phyloP scores from a whole-genome alignment of 345 rosid genomes.

The Citrus trifoliata region DNA sequence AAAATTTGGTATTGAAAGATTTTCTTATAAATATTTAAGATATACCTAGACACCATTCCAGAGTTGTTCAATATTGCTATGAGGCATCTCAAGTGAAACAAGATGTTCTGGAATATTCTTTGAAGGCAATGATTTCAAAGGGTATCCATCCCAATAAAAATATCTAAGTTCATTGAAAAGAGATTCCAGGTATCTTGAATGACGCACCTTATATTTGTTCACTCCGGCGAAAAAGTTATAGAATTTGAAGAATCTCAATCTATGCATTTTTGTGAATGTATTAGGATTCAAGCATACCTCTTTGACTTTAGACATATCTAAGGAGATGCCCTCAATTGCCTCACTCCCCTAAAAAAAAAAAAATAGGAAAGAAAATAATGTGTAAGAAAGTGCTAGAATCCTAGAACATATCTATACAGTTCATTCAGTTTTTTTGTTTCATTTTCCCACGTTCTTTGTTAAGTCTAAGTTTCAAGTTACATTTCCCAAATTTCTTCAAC shows the following conservation, averaged over 20 bases:
- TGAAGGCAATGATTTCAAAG: slow-evolving; percentile 27
- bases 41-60: slow-evolving; percentile 14
- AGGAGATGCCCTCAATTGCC: slow-evolving; percentile 23
- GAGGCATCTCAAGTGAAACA: slow-evolving; percentile 26
- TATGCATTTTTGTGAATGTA: too few species aligned
- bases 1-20: background rate
- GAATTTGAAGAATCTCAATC: too few species aligned
- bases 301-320: slow-evolving; percentile 13
- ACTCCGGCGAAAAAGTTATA: background rate
- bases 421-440: too few species aligned
- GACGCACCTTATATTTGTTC: background rate
- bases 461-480: too few species aligned
- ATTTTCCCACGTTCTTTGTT: too few species aligned
- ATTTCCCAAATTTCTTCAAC: too few species aligned
- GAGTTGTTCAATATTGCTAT: slow-evolving; percentile 9
- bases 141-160: slow-evolving; percentile 11
- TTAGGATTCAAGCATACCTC: background rate
- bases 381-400: too few species aligned
- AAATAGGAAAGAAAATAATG: background rate
- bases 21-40: background rate
- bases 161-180: too few species aligned
- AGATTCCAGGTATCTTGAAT: too few species aligned
- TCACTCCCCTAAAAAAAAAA: slow-evolving; percentile 23
- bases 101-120: slow-evolving; percentile 19
- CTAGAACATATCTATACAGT: too few species aligned